These are phyloP conservation scores for Daucus carota DNA, from an alignment of 129 eudicot genomes.

Conservation along the genomic window DNA sequence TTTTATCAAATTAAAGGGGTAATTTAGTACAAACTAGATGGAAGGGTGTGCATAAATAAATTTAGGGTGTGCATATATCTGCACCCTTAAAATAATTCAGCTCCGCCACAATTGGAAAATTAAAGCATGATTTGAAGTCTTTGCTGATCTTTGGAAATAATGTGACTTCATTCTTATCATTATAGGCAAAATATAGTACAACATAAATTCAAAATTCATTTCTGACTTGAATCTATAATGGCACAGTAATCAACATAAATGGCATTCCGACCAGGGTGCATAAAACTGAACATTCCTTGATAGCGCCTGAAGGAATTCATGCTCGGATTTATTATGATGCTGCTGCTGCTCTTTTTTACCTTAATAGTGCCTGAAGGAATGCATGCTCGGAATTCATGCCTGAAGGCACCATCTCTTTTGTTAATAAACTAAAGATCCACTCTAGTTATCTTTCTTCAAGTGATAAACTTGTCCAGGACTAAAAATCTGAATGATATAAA, in stretches of 20 bases:
- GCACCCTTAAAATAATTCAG: neutral
- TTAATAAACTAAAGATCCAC: neutral
- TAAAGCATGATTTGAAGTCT: neutral
- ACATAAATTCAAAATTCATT: neutral
- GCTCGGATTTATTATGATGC: too few species aligned
- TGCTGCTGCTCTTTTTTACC: too few species aligned
- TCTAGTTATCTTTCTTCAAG: neutral
- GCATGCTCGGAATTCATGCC: neutral
- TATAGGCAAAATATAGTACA: neutral
- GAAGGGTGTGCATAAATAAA: too few species aligned
- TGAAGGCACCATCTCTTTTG: neutral
- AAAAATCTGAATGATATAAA: constrained; percentile 56
- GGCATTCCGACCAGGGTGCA: neutral
- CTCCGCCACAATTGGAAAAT: neutral
- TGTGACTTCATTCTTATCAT: neutral
- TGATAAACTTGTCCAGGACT: neutral
- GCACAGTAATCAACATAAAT: neutral
- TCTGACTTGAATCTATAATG: neutral
- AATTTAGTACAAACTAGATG: too few species aligned
- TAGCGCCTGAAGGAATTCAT: neutral
- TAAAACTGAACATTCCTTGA: neutral
- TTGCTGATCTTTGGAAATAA: neutral
- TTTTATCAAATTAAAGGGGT: too few species aligned
- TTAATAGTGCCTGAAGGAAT: neutral
- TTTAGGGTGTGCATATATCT: too few species aligned